These are phyloP conservation scores for Staphylotrichum tortipilum DNA, from an alignment of 495 filamentous ascomycete species.

Conservation along the genomic window DNA sequence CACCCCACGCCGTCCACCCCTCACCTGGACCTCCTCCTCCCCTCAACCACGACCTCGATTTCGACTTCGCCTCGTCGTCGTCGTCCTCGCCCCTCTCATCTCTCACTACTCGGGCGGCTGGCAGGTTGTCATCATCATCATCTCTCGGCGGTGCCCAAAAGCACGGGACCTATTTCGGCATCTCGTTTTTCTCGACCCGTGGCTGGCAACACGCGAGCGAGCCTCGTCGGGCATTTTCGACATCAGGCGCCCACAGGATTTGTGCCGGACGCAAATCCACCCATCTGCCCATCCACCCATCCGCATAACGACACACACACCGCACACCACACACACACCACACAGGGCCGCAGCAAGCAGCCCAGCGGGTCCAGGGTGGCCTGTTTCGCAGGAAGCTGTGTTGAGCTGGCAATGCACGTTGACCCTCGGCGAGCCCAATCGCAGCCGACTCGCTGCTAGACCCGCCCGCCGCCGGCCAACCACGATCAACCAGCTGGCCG, in stretches of 20 bases:
- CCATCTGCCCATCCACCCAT: too few species aligned
- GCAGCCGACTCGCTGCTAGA: slow-evolving; percentile 10
- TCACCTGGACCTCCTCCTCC: not conserved
- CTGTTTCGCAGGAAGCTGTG: not conserved
- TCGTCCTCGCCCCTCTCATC: too few species aligned
- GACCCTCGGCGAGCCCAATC: slow-evolving; percentile 21
- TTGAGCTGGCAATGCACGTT: slow-evolving; percentile 18
- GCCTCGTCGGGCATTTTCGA: slow-evolving; percentile 7
- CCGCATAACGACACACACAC: too few species aligned
- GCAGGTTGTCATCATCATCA: not conserved
- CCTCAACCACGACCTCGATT: not conserved
- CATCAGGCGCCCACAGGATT: not conserved
- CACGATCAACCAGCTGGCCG: slow-evolving; percentile 28
- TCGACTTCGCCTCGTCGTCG: too few species aligned
- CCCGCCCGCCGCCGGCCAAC: slow-evolving; percentile 21
- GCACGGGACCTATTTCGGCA: not conserved
- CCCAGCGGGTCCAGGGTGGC: not conserved
- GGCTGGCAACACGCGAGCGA: too few species aligned
- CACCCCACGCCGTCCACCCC: not conserved
- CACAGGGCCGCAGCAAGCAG: too few species aligned
- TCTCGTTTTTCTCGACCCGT: too few species aligned
- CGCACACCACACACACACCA: too few species aligned
- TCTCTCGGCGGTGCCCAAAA: slow-evolving; percentile 4
- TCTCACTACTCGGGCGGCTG: not conserved
- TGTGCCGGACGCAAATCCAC: too few species aligned